These are phyloP conservation scores for Fallopia convolvulus DNA, from an alignment of 148 eudicot genomes.

Conservation along the genomic window DNA sequence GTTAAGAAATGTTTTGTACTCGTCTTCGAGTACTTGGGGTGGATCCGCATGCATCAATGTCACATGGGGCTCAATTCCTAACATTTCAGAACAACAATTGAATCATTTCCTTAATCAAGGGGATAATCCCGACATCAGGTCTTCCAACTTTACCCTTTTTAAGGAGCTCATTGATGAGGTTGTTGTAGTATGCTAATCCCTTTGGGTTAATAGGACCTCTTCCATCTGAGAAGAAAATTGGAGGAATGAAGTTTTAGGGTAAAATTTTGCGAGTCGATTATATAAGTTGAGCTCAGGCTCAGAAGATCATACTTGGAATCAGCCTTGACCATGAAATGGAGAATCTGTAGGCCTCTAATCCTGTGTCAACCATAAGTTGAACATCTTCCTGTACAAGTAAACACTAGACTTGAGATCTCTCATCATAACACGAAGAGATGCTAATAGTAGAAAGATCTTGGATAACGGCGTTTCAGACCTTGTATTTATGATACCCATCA, in stretches of 20 bases:
- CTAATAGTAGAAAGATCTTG: neutral
- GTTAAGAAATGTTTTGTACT: constrained; percentile 64
- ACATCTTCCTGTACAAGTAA: constrained; percentile 28
- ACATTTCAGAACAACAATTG: neutral
- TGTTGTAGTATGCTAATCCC: constrained; percentile 45
- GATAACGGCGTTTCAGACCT: neutral
- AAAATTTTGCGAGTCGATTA: neutral
- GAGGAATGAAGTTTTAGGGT: neutral
- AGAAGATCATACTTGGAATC: constrained; percentile 29
- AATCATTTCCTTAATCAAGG: no score
- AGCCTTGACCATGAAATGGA: constrained; percentile 59
- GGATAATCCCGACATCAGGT: neutral
- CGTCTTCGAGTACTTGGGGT: constrained; percentile 65
- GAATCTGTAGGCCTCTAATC: constrained; percentile 46
- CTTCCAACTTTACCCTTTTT: constrained; percentile 18
- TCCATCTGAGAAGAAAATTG: constrained; percentile 28
- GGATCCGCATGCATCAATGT: constrained; percentile 48
- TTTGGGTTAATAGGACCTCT: constrained; percentile 36
- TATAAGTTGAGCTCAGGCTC: neutral
- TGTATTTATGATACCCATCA: constrained; percentile 28
- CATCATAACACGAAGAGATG: no score
- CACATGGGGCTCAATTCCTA: constrained; percentile 75
- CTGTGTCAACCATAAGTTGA: constrained; percentile 35
- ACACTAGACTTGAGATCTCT: neutral
- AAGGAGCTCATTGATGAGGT: constrained; percentile 38